Conservation (phyloP, 1,284 basidiomycete species). For the Rhodotorula sp. region DNA sequence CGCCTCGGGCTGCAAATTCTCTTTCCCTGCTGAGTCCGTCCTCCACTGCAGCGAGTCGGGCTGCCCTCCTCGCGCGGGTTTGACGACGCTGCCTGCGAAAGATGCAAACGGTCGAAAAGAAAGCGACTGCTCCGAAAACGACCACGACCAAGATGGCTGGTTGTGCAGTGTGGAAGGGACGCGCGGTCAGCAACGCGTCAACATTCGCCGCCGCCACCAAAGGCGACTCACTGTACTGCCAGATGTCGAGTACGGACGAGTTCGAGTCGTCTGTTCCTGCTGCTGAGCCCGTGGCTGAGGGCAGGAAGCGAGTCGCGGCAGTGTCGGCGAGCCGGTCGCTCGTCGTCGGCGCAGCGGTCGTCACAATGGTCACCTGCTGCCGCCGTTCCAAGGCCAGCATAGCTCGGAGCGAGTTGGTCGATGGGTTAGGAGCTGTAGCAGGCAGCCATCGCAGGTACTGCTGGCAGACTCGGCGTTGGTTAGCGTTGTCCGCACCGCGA, state of each 20-base stretch:
- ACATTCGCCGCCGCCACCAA: background rate
- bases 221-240: slow-evolving; percentile 20
- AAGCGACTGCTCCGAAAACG: background rate
- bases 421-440: background rate
- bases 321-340: slow-evolving; percentile 1
- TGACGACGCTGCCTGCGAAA: slow-evolving; percentile 16
- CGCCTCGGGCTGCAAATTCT: background rate
- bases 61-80: too few species aligned
- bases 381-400: too few species aligned
- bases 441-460: background rate
- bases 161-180: too few species aligned
- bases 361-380: background rate
- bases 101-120: too few species aligned
- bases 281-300: background rate
- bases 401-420: too few species aligned
- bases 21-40: background rate
- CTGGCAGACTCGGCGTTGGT: too few species aligned
- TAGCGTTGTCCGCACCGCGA: too few species aligned
- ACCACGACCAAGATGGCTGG: too few species aligned
- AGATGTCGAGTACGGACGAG: slow-evolving; percentile 1
- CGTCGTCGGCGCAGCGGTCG: background rate
- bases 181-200: too few species aligned
- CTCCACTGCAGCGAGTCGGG: background rate
- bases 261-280: background rate
- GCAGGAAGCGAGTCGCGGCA: slow-evolving; percentile 10